Evolutionary conservation across 257 asterid species (phyloP).

Genomic region (Ligustrum vulgare): DNA sequence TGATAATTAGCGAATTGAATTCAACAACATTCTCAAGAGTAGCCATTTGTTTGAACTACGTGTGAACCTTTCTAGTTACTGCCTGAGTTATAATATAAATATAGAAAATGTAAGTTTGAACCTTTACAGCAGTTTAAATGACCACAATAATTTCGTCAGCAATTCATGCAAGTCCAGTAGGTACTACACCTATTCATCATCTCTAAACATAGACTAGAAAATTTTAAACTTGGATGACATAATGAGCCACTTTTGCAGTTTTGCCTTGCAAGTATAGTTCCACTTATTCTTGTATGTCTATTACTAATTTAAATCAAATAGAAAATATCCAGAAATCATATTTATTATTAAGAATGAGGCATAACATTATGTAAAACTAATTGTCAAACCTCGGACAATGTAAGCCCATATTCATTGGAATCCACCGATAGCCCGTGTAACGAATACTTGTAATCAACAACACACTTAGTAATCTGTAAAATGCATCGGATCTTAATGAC

Average conservation of each 20-base stretch:
- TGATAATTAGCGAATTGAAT: background rate
- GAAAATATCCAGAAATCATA: background rate
- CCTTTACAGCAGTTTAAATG: background rate
- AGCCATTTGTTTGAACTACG: background rate
- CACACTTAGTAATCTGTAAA: constrained; percentile 58
- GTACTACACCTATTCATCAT: background rate
- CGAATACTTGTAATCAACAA: constrained; percentile 72
- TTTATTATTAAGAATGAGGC: background rate
- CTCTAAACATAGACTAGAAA: background rate
- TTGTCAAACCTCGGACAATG: constrained; percentile 57
- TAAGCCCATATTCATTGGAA: constrained; percentile 48
- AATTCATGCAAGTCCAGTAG: background rate
- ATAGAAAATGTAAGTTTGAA: background rate
- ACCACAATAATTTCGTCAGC: background rate
- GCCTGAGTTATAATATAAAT: background rate
- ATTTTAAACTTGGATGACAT: background rate
- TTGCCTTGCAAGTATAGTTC: background rate
- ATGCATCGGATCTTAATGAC: background rate
- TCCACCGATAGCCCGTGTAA: constrained; percentile 45
- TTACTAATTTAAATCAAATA: background rate
- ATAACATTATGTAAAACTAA: background rate
- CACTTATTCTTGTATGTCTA: background rate
- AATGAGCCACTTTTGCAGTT: background rate
- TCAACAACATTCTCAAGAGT: background rate
- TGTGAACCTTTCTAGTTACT: background rate